Percentiles rank a stretch among this genome's conserved stretches.
phyloP scores from a whole-genome alignment of 768 basidiomycete species.

The Termitomyces sp. region DNA sequence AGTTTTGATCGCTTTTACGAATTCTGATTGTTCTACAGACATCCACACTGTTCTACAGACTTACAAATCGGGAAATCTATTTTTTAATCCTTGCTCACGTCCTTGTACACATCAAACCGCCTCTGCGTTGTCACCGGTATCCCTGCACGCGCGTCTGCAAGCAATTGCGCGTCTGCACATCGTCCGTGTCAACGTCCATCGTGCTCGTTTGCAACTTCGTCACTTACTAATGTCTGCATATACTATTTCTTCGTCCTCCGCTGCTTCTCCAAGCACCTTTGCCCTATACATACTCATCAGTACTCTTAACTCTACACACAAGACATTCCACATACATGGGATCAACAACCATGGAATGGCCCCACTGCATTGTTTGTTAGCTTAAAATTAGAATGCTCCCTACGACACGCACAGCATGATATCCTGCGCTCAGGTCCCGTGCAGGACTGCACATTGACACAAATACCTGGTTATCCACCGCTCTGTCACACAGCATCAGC shows the following conservation, averaged over 20 bases:
- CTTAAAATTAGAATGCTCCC: neutral
- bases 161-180: constrained; percentile 39
- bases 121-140: constrained; percentile 92
- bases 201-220: neutral
- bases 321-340: constrained; percentile 58
- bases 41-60: constrained; percentile 36
- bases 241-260: constrained; percentile 73
- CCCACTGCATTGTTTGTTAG: constrained; percentile 50
- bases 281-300: constrained; percentile 45
- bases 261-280: constrained; percentile 65
- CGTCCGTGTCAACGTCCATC: neutral
- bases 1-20: constrained; percentile 25
- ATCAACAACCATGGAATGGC: constrained; percentile 88
- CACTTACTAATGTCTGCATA: constrained; percentile 77
- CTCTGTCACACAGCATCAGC: constrained; percentile 41
- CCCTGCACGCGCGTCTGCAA: constrained; percentile 65
- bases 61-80: constrained; percentile 31
- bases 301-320: neutral
- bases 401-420: constrained; percentile 70
- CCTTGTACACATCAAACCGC: constrained; percentile 87
- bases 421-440: constrained; percentile 71
- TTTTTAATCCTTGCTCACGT: constrained; percentile 42
- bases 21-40: constrained; percentile 38
- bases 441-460: constrained; percentile 96
- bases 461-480: constrained; percentile 96